These are phyloP conservation scores for Lophium mytilinum DNA, from an alignment of 495 filamentous ascomycete genomes.

Conservation along the genomic window DNA sequence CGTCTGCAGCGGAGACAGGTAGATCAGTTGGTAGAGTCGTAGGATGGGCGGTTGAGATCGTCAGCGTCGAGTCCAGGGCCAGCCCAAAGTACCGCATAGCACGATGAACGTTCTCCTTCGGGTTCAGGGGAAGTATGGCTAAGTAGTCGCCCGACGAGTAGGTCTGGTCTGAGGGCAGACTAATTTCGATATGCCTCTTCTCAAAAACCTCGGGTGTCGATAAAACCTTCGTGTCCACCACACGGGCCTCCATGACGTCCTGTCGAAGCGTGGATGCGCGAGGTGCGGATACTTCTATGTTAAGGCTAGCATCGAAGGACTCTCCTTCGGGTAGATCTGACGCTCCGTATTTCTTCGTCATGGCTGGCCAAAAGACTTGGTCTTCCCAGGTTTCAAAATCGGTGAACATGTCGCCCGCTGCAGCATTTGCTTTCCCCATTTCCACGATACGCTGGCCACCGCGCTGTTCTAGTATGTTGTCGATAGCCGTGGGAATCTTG, in stretches of 20 bases:
- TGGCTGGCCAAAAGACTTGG: constrained; percentile 50
- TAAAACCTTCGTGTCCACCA: constrained; percentile 30
- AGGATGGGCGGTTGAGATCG: constrained; percentile 6
- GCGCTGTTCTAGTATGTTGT: constrained; percentile 37
- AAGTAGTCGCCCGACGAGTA: constrained; percentile 73
- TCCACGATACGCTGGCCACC: constrained; percentile 41
- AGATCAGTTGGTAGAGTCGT: constrained; percentile 30
- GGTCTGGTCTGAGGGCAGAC: constrained; percentile 54
- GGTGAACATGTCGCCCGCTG: constrained; percentile 55
- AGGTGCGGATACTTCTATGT: constrained; percentile 49
- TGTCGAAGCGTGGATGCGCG: constrained; percentile 55
- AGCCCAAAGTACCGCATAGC: constrained; percentile 48
- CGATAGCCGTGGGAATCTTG: constrained; percentile 56
- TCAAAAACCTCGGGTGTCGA: constrained; percentile 46
- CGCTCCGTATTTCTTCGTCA: constrained; percentile 40
- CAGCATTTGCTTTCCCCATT: constrained; percentile 53
- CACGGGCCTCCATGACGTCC: constrained; percentile 54
- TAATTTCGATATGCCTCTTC: constrained; percentile 60
- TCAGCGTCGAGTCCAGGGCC: constrained; percentile 48
- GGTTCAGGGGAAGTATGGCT: constrained; percentile 63
- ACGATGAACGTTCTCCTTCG: constrained; percentile 47
- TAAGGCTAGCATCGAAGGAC: constrained; percentile 33
- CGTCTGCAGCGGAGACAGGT: constrained; percentile 51
- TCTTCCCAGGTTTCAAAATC: constrained; percentile 59
- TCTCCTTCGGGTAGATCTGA: constrained; percentile 26